Base-by-base conservation (phyloP, 257 asterid species). In the Plantago ovata region DNA sequence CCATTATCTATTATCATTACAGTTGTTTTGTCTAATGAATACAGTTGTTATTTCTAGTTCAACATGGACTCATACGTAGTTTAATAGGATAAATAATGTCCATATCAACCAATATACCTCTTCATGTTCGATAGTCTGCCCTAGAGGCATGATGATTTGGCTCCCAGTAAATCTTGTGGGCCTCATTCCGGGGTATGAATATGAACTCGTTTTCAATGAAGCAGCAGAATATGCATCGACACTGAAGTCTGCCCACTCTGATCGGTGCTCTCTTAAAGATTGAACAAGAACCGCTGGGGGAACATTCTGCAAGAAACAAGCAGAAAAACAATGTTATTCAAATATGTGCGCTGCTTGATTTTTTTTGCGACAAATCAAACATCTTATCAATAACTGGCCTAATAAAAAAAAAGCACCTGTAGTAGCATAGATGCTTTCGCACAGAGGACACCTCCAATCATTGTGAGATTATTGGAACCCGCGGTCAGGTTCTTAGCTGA, bases 401-500 rank as follows among this genome's bases (percentile, higher is more conserved):
- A 20, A 56, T 7, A 15, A 13, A 20, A 44, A 19, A 39, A 22
- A 49, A 52, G 56, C 32, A 86, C 97, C 99, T 84, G 95, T 62
- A 93, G 94, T 32, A 93, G 79, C 99, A 93, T 93, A 23, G 97
- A 93, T 15, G 99, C 96, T 71, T 93, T 93, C 10, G 95, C 99
- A 62, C 97, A 89, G 32, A 93, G 92, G 64, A 89, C 64, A 21
- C 97, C 95, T 41, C 95, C 99, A 9, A 80, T 56, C 55, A 87
- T 51, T n/a, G 95, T 63, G 55, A 80, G 74, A 55, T 74, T 58
- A 49, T 66, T 65, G 4, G 85, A 67, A 58, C 83, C 67, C 53
- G 73, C 52, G 49, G 62, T 53, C 4, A 81, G 62, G 57, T 70
- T 78, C 67, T 89, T 93, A 58, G 87, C 67, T 11, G 94, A 84